Evolutionary conservation across 2,329 filamentous ascomycete species (phyloP).

Genomic region (Shiraia sp.): DNA sequence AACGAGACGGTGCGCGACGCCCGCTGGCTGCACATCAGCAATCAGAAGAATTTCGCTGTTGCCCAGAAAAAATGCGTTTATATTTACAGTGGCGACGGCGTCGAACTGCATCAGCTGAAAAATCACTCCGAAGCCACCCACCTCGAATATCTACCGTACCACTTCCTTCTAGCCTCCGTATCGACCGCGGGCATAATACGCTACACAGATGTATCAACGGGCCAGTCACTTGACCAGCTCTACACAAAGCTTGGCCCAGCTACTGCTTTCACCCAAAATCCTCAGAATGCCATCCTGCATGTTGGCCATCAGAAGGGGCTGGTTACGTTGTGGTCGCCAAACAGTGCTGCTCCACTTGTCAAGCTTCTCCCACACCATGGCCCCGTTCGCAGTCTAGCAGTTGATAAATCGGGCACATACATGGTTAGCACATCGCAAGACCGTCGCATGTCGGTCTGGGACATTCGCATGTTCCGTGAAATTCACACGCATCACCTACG

Average conservation of each 20-base stretch:
- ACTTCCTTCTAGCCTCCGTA: slow-evolving; percentile 89
- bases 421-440: slow-evolving; percentile 95
- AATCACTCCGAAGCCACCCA: slow-evolving; percentile 90
- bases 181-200: slow-evolving; percentile 77
- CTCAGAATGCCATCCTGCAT: slow-evolving; percentile 88
- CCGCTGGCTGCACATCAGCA: slow-evolving; percentile 77
- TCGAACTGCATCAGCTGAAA: slow-evolving; percentile 88
- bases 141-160: slow-evolving; percentile 95
- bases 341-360: slow-evolving; percentile 80
- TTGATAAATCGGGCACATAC: slow-evolving; percentile 89
- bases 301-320: slow-evolving; percentile 94
- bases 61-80: slow-evolving; percentile 97
- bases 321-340: slow-evolving; percentile 95
- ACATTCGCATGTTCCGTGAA: slow-evolving; percentile 90
- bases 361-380: slow-evolving; percentile 90
- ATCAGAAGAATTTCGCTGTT: slow-evolving; percentile 91
- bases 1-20: slow-evolving; percentile 88
- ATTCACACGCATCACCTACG: slow-evolving; percentile 86
- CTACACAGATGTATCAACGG: slow-evolving; percentile 96
- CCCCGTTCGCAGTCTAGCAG: slow-evolving; percentile 80
- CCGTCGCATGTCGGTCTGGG: slow-evolving; percentile 91
- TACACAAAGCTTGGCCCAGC: slow-evolving; percentile 84
- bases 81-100: slow-evolving; percentile 89
- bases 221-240: slow-evolving; percentile 82
- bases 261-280: slow-evolving; percentile 83